Conservation (phyloP, 371 early-diverging fungal species). For the Conidiobolus incongruus region DNA sequence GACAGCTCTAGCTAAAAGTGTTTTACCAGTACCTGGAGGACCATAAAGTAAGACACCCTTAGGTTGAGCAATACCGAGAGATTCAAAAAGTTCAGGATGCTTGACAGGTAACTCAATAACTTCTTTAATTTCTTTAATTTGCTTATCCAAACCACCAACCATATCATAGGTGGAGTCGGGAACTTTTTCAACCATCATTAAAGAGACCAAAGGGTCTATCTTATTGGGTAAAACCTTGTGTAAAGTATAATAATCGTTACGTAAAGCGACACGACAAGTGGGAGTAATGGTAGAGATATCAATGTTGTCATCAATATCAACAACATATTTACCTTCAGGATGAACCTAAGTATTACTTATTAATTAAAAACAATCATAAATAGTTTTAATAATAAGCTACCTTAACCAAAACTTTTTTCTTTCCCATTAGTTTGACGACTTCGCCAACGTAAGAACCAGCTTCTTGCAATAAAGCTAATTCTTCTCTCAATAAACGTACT, state of each 20-base stretch:
- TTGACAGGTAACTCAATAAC: conserved; percentile 98
- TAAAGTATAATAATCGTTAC: conserved; percentile 69
- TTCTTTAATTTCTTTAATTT: conserved; percentile 99
- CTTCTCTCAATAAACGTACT: conserved; percentile 96
- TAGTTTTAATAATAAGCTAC: no score
- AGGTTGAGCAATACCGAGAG: conserved; percentile 98
- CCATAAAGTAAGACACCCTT: conserved; percentile 98
- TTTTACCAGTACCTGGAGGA: conserved; percentile 99
- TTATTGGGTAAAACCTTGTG: conserved; percentile 88
- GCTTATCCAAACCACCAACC: conserved; percentile 99
- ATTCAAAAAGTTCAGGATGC: conserved; percentile 98
- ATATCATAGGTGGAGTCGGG: conserved; percentile 99
- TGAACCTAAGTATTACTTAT: no score
- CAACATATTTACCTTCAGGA: conserved; percentile 99
- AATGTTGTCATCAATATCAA: conserved; percentile 78
- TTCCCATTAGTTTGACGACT: conserved; percentile 98
- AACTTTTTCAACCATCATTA: conserved; percentile 99
- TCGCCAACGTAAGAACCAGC: conserved; percentile 96
- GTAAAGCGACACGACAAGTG: conserved; percentile 92
- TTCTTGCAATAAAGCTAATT: conserved; percentile 93
- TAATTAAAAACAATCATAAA: no score
- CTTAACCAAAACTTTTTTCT: conserved; percentile 97
- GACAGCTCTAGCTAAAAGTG: conserved; percentile 96
- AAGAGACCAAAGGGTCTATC: conserved; percentile 85
- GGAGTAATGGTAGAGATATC: conserved; percentile 85